Evolutionary conservation across 495 filamentous ascomycete species (phyloP).

Genomic region (Daldinia grandis): DNA sequence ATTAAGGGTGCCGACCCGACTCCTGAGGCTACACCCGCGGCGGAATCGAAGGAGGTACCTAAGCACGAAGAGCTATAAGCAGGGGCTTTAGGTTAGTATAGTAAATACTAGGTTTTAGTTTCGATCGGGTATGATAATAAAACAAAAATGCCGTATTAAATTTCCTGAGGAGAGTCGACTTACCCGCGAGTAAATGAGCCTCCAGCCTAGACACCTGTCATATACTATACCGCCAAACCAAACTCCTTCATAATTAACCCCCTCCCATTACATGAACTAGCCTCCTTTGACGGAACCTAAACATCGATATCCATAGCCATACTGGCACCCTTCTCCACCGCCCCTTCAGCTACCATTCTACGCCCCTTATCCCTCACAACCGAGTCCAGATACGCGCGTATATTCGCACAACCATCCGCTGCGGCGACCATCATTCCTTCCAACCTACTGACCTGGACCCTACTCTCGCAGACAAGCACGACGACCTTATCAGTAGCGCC

Average conservation of each 20-base stretch:
- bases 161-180: conserved; percentile 22
- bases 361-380: conserved; percentile 73
- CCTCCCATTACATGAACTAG: not conserved
- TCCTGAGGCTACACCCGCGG: conserved; percentile 47
- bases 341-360: conserved; percentile 68
- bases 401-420: conserved; percentile 77
- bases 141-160: not conserved
- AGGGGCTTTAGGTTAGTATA: conserved; percentile 17
- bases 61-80: conserved; percentile 58
- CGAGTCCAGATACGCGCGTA: conserved; percentile 77
- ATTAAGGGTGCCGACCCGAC: conserved; percentile 46
- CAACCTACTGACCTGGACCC: conserved; percentile 75
- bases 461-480: conserved; percentile 84
- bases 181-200: conserved; percentile 18
- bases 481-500: conserved; percentile 76
- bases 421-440: conserved; percentile 93
- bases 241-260: not conserved
- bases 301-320: conserved; percentile 57
- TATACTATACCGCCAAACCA: not conserved
- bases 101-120: conserved; percentile 8
- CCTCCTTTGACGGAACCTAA: conserved; percentile 1
- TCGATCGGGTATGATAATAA: conserved; percentile 18
- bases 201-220: conserved; percentile 12
- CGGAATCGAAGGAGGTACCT: conserved; percentile 31
- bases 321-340: conserved; percentile 52